Conservation (phyloP, 495 filamentous ascomycete genomes). For the Monascus purpureus region DNA sequence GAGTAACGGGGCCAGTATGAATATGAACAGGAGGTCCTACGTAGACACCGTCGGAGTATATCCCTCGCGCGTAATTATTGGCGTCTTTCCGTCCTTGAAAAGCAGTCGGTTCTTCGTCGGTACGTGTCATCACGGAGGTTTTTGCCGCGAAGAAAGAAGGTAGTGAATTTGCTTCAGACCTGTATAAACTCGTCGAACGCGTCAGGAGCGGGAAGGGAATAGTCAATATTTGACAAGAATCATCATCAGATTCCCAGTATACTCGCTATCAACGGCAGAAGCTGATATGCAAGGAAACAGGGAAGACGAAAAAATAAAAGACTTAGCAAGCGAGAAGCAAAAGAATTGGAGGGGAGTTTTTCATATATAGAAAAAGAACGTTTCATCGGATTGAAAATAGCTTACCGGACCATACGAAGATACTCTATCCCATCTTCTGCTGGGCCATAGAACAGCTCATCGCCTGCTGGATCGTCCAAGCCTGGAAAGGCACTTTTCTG, state of each 20-base stretch:
- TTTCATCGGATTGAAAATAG: slow-evolving; percentile 4
- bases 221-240: background rate
- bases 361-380: slow-evolving; percentile 4
- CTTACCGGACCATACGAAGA: slow-evolving; percentile 70
- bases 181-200: slow-evolving; percentile 19
- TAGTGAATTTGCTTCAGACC: slow-evolving; percentile 58
- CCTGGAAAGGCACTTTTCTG: slow-evolving; percentile 68
- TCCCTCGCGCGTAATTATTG: slow-evolving; percentile 1
- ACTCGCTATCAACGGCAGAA: background rate
- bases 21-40: too few relatives aligned
- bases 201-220: background rate
- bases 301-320: background rate
- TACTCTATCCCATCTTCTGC: slow-evolving; percentile 58
- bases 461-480: slow-evolving; percentile 41
- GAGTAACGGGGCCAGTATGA: slow-evolving; percentile 16
- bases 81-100: too few relatives aligned
- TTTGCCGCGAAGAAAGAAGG: slow-evolving; percentile 51
- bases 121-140: too few relatives aligned
- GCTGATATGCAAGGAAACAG: too few relatives aligned
- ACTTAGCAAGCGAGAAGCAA: slow-evolving; percentile 3
- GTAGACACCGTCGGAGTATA: slow-evolving; percentile 16
- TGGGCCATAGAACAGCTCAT: slow-evolving; percentile 34
- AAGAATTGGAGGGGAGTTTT: slow-evolving; percentile 9
- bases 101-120: too few relatives aligned
- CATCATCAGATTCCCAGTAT: background rate